These are phyloP conservation scores for Astragalus membranaceus DNA, from an alignment of 306 rosid genomes.

Conservation along the genomic window DNA sequence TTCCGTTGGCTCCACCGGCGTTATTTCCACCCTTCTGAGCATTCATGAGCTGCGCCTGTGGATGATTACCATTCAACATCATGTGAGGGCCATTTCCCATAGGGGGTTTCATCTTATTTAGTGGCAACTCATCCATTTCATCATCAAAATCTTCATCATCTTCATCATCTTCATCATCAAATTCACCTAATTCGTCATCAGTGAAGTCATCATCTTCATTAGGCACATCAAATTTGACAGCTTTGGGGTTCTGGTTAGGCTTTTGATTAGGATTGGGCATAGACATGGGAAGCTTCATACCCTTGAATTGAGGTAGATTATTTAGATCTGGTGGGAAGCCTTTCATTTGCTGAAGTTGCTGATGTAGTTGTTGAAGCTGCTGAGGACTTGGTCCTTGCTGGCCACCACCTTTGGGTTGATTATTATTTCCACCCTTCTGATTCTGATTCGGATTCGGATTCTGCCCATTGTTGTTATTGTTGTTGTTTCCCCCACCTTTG, in stretches of 20 bases:
- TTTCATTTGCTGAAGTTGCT: constrained; percentile 72
- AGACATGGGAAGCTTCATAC: constrained; percentile 19
- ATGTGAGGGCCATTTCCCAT: constrained; percentile 35
- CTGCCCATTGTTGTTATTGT: constrained; percentile 28
- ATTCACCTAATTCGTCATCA: constrained; percentile 36
- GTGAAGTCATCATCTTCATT: constrained; percentile 45
- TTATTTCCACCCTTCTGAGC: constrained; percentile 40
- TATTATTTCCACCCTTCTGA: constrained; percentile 39
- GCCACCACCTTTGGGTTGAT: constrained; percentile 32
- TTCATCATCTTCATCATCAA: constrained; percentile 22
- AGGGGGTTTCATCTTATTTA: constrained; percentile 36
- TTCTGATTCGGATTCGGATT: constrained; percentile 3
- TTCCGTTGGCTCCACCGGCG: constrained; percentile 30
- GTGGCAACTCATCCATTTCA: constrained; percentile 45
- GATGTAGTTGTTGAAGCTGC: constrained; percentile 30
- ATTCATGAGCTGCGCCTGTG: constrained; percentile 22
- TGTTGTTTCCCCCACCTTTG: constrained; percentile 34
- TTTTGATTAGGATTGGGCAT: not conserved
- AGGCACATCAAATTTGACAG: constrained; percentile 45
- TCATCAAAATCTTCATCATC: too few species aligned
- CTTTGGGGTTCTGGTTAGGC: constrained; percentile 38
- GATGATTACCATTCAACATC: constrained; percentile 45
- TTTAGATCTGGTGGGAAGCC: constrained; percentile 62
- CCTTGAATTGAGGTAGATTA: constrained; percentile 52
- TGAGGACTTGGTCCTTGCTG: constrained; percentile 33